phyloP scores from a whole-genome alignment of 768 basidiomycete genomes.

The Hygrophoropsis aurantiaca region DNA sequence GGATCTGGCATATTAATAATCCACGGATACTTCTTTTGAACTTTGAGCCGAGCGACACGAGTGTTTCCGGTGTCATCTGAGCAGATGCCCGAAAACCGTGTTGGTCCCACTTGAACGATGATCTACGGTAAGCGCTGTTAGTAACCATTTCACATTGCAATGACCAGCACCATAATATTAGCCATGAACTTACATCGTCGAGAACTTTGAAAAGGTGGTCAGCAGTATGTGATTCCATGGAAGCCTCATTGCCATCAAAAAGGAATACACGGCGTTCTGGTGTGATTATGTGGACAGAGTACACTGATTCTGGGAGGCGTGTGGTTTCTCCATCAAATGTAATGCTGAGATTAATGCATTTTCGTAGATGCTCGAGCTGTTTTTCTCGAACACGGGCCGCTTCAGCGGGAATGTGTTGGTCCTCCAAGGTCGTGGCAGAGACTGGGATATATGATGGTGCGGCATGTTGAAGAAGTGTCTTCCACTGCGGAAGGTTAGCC shows the following conservation, averaged over 20 bases:
- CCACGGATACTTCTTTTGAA: conserved; percentile 7
- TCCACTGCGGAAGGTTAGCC: conserved; percentile 21
- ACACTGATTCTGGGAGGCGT: conserved; percentile 14
- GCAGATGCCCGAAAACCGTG: conserved; percentile 9
- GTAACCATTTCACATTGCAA: no score
- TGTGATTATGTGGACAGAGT: conserved; percentile 19
- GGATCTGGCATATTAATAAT: conserved; percentile 17
- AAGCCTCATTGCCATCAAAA: conserved; percentile 18
- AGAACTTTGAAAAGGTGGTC: conserved; percentile 13
- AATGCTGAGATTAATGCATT: conserved; percentile 13
- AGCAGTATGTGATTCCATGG: conserved; percentile 18
- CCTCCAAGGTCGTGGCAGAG: conserved; percentile 18
- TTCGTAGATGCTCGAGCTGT: conserved; percentile 14
- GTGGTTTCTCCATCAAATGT: conserved; percentile 26
- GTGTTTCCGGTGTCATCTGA: conserved; percentile 26
- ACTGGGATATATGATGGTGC: conserved; percentile 21
- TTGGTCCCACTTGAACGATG: conserved; percentile 12
- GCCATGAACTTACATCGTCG: neutral
- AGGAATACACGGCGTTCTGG: conserved; percentile 9
- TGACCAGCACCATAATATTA: no score
- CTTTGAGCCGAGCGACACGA: conserved; percentile 1
- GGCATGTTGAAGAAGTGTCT: conserved; percentile 13
- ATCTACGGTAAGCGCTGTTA: conserved; percentile 8
- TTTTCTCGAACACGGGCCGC: conserved; percentile 14
- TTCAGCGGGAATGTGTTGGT: conserved; percentile 23